Conservation (phyloP, 306 rosid genomes). For the Corylus americana region DNA sequence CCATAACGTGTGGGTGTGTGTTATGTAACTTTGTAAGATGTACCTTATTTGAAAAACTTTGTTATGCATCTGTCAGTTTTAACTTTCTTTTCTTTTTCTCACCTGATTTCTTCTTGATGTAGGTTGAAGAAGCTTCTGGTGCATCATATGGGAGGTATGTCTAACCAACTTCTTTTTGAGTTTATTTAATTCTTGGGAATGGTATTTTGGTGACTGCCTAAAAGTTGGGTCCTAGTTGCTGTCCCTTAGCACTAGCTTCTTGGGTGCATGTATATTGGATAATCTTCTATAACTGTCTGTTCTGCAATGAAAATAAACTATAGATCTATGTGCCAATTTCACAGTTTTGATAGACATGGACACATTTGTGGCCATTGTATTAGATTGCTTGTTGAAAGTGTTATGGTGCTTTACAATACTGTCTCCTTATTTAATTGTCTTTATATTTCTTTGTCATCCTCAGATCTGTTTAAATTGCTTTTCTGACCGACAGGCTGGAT, state of each 20-base stretch:
- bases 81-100: background rate
- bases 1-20: background rate
- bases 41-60: background rate
- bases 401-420: constrained; percentile 26
- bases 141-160: constrained; percentile 38
- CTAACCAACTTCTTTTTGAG: background rate
- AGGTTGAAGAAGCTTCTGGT: constrained; percentile 37
- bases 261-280: background rate
- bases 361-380: background rate
- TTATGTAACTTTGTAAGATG: background rate
- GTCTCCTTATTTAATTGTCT: constrained; percentile 3
- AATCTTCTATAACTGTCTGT: background rate
- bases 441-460: constrained; percentile 27
- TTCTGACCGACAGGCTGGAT: constrained; percentile 55
- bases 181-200: constrained; percentile 13
- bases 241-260: constrained; percentile 13
- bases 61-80: background rate
- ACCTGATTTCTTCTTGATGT: constrained; percentile 21
- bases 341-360: constrained; percentile 4
- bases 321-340: constrained; percentile 20
- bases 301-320: constrained; percentile 1
- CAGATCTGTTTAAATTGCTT: constrained; percentile 38
- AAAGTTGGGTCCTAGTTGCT: constrained; percentile 1
- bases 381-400: constrained; percentile 7
- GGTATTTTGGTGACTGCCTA: background rate